phyloP scores from a whole-genome alignment of 2,329 filamentous ascomycete genomes.

The Aspergillus hortae region DNA sequence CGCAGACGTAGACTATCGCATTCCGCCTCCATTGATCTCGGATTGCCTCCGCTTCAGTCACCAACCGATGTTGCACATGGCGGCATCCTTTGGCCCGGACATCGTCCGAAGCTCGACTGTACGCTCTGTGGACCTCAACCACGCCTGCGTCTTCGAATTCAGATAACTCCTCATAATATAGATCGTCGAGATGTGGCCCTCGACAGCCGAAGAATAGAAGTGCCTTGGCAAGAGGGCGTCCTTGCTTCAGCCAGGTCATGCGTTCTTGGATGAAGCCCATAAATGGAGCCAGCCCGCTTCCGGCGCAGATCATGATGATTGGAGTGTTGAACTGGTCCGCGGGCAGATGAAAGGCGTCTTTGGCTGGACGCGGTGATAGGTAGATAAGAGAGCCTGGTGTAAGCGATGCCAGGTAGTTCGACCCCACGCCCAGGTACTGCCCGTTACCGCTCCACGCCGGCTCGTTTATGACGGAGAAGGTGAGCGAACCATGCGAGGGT shows the following conservation, averaged over 20 bases:
- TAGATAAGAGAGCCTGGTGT: slow-evolving; percentile 21
- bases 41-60: too few relatives aligned
- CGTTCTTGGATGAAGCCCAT: slow-evolving; percentile 61
- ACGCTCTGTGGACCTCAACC: too few relatives aligned
- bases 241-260: slow-evolving; percentile 28
- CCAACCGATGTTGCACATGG: too few relatives aligned
- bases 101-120: too few relatives aligned
- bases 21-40: too few relatives aligned
- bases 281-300: slow-evolving; percentile 59
- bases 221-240: slow-evolving; percentile 25
- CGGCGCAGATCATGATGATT: slow-evolving; percentile 38
- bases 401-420: slow-evolving; percentile 53
- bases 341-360: slow-evolving; percentile 33
- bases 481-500: slow-evolving; percentile 57
- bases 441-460: slow-evolving; percentile 47
- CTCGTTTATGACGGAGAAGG: slow-evolving; percentile 62
- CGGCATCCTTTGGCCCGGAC: too few relatives aligned
- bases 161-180: too few relatives aligned
- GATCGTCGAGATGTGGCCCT: too few relatives aligned
- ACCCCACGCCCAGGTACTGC: slow-evolving; percentile 57
- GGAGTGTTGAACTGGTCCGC: slow-evolving; percentile 24
- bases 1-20: too few relatives aligned
- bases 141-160: too few relatives aligned
- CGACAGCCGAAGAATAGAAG: slow-evolving; percentile 32
- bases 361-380: slow-evolving; percentile 25